A percentile compares a stretch with the other conserved stretches of the same genome.
These are phyloP conservation scores for Curvularia sp. DNA, from an alignment of 2,329 filamentous ascomycete genomes.

Conservation along the genomic window DNA sequence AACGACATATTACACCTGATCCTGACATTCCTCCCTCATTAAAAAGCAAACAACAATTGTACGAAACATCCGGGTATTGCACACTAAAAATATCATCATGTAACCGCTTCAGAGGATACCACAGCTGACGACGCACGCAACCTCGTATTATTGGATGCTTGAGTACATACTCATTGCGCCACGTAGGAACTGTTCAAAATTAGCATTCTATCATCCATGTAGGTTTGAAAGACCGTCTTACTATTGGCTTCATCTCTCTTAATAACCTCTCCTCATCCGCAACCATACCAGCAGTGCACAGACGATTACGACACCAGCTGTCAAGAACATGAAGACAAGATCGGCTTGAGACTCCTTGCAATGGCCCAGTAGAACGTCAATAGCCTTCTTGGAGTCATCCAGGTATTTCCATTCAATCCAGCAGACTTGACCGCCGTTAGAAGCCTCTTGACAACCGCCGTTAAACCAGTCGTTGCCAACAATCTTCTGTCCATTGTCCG, in stretches of 20 bases:
- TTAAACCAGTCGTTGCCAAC: constrained; percentile 25
- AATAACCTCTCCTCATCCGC: constrained; percentile 23
- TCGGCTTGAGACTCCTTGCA: constrained; percentile 35
- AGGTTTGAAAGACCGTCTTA: background rate
- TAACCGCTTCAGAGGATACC: background rate
- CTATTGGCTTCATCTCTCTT: background rate
- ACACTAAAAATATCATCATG: background rate
- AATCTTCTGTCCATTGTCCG: constrained; percentile 6
- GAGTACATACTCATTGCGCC: background rate
- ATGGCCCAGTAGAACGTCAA: constrained; percentile 13
- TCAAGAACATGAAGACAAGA: constrained; percentile 38
- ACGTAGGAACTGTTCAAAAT: background rate
- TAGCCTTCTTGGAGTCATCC: background rate
- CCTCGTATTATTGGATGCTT: background rate
- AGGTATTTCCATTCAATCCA: constrained; percentile 1
- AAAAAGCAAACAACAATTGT: background rate
- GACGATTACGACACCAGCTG: constrained; percentile 22
- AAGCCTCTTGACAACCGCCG: constrained; percentile 18
- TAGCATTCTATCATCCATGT: background rate
- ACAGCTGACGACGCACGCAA: background rate
- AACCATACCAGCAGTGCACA: constrained; percentile 18
- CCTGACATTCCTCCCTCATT: background rate
- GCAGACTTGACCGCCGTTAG: background rate
- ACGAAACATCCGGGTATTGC: background rate
- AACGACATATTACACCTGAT: background rate